Conservation (phyloP, 768 basidiomycete species). For the Boletus rufocinnamomeus region DNA sequence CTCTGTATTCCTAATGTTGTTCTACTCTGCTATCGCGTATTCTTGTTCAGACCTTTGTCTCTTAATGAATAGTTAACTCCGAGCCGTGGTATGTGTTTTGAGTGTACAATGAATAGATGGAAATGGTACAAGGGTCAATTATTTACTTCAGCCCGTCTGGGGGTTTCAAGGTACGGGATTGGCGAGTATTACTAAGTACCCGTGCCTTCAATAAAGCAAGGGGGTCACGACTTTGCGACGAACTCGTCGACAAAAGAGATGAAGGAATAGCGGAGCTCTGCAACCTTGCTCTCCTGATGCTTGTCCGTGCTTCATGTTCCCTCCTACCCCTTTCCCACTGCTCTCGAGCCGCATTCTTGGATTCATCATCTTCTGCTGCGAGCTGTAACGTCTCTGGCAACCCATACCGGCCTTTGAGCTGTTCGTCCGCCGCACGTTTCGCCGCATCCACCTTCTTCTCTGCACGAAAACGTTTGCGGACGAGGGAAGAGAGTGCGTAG, state of each 20-base stretch:
- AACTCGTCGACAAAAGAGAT: slow-evolving; percentile 20
- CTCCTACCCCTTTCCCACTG: slow-evolving; percentile 59
- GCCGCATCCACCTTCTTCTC: slow-evolving; percentile 80
- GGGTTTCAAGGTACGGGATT: slow-evolving; percentile 30
- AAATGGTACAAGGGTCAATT: slow-evolving; percentile 3
- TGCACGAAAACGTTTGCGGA: slow-evolving; percentile 80
- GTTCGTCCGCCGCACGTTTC: slow-evolving; percentile 69
- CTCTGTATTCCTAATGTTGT: slow-evolving; percentile 64
- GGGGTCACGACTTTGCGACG: slow-evolving; percentile 32
- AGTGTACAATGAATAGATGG: slow-evolving; percentile 15
- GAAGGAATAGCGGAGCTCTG: slow-evolving; percentile 30
- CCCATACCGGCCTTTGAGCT: slow-evolving; percentile 73
- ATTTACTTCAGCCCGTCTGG: slow-evolving; percentile 25
- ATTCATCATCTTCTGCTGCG: slow-evolving; percentile 63
- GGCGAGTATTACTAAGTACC: slow-evolving; percentile 57
- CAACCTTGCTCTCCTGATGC: slow-evolving; percentile 51
- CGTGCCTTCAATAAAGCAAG: slow-evolving; percentile 52
- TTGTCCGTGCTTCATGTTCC: slow-evolving; percentile 46
- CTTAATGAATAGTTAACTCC: slow-evolving; percentile 32
- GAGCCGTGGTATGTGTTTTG: slow-evolving; percentile 13
- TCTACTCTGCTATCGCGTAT: slow-evolving; percentile 56
- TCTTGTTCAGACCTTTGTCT: slow-evolving; percentile 39
- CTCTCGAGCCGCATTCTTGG: slow-evolving; percentile 59
- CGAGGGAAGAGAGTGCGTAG: slow-evolving; percentile 71
- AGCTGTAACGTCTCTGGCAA: slow-evolving; percentile 69